Conservation (phyloP, 306 rosid species). For the Casuarina cunninghamiana region DNA sequence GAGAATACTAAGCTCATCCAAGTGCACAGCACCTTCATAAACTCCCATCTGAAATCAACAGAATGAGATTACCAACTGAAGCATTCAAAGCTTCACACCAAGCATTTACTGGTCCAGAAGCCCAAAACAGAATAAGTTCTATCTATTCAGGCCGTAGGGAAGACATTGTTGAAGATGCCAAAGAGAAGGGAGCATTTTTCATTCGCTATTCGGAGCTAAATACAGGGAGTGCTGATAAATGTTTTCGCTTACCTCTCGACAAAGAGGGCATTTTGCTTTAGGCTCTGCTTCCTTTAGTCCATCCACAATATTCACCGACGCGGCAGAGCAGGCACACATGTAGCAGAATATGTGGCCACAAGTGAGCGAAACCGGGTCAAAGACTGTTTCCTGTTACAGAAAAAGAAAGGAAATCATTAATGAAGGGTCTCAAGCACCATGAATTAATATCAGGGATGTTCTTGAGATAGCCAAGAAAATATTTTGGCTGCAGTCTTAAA, state of each 20-base stretch:
- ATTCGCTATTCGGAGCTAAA: too few relatives aligned
- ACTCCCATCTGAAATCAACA: slow-evolving; percentile 53
- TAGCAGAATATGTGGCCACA: slow-evolving; percentile 96
- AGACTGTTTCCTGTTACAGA: slow-evolving; percentile 73
- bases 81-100: neutral
- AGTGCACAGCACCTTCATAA: slow-evolving; percentile 60
- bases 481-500: neutral
- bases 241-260: slow-evolving; percentile 61
- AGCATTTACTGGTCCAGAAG: neutral
- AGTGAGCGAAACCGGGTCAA: slow-evolving; percentile 87
- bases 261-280: slow-evolving; percentile 81
- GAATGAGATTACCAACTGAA: neutral
- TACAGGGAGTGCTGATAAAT: neutral
- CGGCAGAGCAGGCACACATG: slow-evolving; percentile 89
- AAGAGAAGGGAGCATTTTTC: too few relatives aligned
- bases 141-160: neutral
- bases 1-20: slow-evolving; percentile 73
- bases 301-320: slow-evolving; percentile 72
- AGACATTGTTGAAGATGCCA: too few relatives aligned
- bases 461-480: neutral
- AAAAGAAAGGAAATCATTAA: slow-evolving; percentile 4
- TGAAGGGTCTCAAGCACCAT: slow-evolving; percentile 10
- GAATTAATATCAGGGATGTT: neutral
- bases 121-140: neutral
- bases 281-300: slow-evolving; percentile 61